Evolutionary conservation across 305 asterid genomes (phyloP), one percentile per base, ranked within the genome.

Genomic region (Rubia tinctorum): DNA sequence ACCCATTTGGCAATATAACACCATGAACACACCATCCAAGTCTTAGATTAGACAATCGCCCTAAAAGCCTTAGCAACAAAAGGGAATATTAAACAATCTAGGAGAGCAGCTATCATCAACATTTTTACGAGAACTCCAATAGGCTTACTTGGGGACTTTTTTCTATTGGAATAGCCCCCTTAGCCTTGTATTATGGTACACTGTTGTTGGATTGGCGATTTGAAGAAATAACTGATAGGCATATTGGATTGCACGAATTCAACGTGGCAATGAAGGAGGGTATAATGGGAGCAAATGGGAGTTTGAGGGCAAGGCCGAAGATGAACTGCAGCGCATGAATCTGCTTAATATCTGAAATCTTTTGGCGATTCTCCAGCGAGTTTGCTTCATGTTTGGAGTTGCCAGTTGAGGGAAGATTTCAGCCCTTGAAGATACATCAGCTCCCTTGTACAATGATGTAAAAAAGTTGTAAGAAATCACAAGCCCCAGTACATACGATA

Each of bases 21-120:
- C 88, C 91, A 73, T 91, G 97, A 67, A 88, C 78, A 55, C 78
- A 77, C 2, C 78, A 80, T 18, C 93, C 95, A 18, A 86, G 78
- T 59, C 76, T 73, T 56, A 71, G 76, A 66, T 86, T 88, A 51
- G 66, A 80, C 18, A 89, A 74, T 18, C 88, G 86, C 11, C 95
- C 88, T n/a, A 0, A 87, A 79, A 69, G 92, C 96, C 84, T 89
- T 91, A n/a, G 76, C 82, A 66, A 93, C 87, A 66, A 93, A 93
- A 79, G 97, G 98, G 88, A 73, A 91, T 0, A 97, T 89, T 37
- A 93, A 72, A 34, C 89, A 71, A 75, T 89, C 86, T 14, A 95
- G 86, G 0, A 65, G 72, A 47, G 89, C 82, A 27, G 79, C 87
- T 61, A 76, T 77, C n/a, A 73, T 72, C 79, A 84, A 49, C 97